A percentile compares a stretch with the other conserved stretches of the same genome.
Evolutionary conservation across 345 rosid species (phyloP).

Genomic region (Eucalyptus curtisii): DNA sequence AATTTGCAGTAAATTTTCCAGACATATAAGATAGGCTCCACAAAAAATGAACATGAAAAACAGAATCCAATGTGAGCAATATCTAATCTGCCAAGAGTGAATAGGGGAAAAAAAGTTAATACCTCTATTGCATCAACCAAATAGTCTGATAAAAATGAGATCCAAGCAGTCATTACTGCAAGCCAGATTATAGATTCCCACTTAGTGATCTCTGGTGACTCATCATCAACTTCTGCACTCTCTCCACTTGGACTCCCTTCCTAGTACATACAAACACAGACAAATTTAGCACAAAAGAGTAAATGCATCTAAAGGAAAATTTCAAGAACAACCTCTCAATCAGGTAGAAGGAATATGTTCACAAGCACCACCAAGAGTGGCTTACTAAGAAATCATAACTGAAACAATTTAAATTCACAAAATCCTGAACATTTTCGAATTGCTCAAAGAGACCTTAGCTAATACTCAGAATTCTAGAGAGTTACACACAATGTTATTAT

Average conservation of each 20-base stretch:
- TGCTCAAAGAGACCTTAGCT: not conserved
- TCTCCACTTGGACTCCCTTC: conserved; percentile 39
- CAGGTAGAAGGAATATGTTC: not conserved
- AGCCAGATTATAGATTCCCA: conserved; percentile 90
- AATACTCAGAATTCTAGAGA: not conserved
- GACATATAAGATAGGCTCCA: not conserved
- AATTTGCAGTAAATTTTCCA: not conserved
- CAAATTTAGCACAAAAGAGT: not conserved
- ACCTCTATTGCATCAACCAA: conserved; percentile 91
- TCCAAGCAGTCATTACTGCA: conserved; percentile 77
- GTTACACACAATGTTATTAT: not conserved
- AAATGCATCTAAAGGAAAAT: not conserved
- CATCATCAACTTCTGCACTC: conserved; percentile 26
- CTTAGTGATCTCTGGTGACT: conserved; percentile 67
- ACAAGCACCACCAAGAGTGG: not conserved
- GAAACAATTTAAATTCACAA: not conserved
- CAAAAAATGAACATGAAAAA: not conserved
- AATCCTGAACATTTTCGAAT: not conserved
- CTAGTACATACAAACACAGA: conserved; percentile 9
- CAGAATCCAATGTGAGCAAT: not conserved
- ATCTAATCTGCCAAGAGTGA: not conserved
- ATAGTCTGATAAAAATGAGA: conserved; percentile 78
- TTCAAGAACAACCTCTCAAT: not conserved
- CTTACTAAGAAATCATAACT: not conserved
- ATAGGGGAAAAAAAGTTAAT: not conserved